phyloP scores from a whole-genome alignment of 768 basidiomycete species.

The Podaxis sp. region DNA sequence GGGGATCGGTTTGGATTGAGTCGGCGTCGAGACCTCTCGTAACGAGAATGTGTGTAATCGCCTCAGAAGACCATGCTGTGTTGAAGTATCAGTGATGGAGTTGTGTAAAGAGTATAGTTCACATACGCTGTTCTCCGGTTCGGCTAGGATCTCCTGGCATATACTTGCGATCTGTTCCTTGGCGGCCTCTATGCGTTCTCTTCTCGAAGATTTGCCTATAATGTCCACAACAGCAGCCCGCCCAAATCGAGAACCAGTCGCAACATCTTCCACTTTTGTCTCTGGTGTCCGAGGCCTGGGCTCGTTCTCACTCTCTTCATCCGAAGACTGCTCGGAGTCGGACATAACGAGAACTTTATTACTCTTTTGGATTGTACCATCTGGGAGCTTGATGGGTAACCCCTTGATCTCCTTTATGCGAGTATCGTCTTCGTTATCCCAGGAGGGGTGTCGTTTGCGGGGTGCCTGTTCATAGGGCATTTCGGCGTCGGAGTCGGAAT shows the following conservation, averaged over 20 bases:
- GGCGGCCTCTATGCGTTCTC: constrained; percentile 67
- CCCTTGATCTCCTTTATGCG: constrained; percentile 40
- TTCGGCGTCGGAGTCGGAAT: constrained; percentile 59
- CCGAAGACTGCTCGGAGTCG: constrained; percentile 26
- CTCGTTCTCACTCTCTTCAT: constrained; percentile 31
- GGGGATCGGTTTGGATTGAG: constrained; percentile 65
- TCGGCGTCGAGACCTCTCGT: constrained; percentile 64
- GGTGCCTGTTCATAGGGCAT: constrained; percentile 73
- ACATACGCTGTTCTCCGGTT: constrained; percentile 93
- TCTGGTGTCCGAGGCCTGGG: constrained; percentile 23
- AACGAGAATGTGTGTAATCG: constrained; percentile 90
- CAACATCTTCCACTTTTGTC: constrained; percentile 59
- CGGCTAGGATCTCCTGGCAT: constrained; percentile 91
- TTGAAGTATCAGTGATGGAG: constrained; percentile 4
- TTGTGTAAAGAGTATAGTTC: not conserved
- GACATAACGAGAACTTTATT: constrained; percentile 32
- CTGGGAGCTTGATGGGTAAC: constrained; percentile 84
- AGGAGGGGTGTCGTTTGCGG: constrained; percentile 47
- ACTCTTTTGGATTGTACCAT: constrained; percentile 67
- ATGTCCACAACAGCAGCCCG: constrained; percentile 76
- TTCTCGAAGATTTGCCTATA: constrained; percentile 63
- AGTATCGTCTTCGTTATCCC: constrained; percentile 40
- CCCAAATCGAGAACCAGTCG: constrained; percentile 88
- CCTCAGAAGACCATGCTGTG: constrained; percentile 82
- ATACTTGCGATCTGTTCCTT: constrained; percentile 94